phyloP scores from a whole-genome alignment of 139 green algal genomes.

The Spirogloea muscicola region DNA sequence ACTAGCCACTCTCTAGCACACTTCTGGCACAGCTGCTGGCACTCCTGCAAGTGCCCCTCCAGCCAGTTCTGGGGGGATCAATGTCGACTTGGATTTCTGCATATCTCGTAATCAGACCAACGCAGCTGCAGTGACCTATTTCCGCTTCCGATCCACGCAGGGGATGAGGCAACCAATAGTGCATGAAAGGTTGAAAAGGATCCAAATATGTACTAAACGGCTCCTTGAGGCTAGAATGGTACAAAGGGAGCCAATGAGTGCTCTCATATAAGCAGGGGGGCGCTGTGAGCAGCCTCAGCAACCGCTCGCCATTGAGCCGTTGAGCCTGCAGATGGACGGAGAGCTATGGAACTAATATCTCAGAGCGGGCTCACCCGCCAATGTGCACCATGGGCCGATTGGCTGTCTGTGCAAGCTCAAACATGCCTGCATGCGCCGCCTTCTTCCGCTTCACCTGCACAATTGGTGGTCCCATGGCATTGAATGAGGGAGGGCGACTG shows the following conservation, averaged over 20 bases:
- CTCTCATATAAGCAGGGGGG: neutral
- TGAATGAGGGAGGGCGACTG: neutral
- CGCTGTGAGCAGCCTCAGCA: neutral
- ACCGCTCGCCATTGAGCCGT: too few species aligned
- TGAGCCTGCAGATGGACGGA: neutral
- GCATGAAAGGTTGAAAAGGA: neutral
- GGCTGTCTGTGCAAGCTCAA: slow-evolving; percentile 68
- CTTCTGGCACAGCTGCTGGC: too few species aligned
- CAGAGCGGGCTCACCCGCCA: slow-evolving; percentile 65
- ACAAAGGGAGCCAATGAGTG: neutral
- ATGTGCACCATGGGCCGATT: slow-evolving; percentile 97
- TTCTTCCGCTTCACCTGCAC: slow-evolving; percentile 76
- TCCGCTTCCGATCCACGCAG: too few species aligned
- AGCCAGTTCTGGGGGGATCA: too few species aligned
- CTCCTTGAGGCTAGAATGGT: neutral
- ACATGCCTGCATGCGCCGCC: slow-evolving; percentile 89
- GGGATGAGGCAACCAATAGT: too few species aligned
- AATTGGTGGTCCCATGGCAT: too few species aligned
- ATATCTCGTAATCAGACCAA: too few species aligned
- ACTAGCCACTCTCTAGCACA: too few species aligned
- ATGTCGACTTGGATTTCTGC: too few species aligned
- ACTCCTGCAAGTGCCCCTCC: too few species aligned
- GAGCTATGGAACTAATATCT: neutral
- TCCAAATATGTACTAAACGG: neutral
- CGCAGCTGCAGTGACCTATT: too few species aligned